Base-by-base conservation (phyloP, 352 stramenopile species). In the Peronospora farinosa region DNA sequence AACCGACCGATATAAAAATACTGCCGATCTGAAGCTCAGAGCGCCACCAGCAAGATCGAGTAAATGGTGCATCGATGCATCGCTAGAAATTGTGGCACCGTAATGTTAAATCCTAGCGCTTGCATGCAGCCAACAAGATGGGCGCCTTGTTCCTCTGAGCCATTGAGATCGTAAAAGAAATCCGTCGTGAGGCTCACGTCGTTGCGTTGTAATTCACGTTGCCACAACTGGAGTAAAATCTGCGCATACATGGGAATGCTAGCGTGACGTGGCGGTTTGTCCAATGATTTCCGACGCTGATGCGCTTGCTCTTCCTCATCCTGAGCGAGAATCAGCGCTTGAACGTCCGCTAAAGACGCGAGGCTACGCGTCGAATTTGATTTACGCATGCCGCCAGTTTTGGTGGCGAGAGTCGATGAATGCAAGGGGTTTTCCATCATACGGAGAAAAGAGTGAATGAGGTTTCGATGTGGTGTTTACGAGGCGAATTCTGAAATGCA, bases 41-140 rank as follows among this genome's bases (percentile, higher is more conserved):
- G 58, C 40, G 72, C 74, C 21, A 76, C 63, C 0, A 84, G 40
- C 23, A 89, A 51, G 51, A 89, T 65, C 15, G 66, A 74, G 63
- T 87, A 89, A 63, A 89, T 81, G 40, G 71, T 84, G 69, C 78
- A 87, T 17, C 75, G 73, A 35, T 64, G 69, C 51, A 89, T 63
- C 17, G 67, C 51, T 39, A 86, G 60, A 55, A 89, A 82, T 60
- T 86, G 75, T 27, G 67, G 44, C 13, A 81, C 55, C 16, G 71
- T 73, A 51, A 89, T 78, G 52, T 65, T 72, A 42, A 89, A 75
- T 31, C 78, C 78, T 43, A 85, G 46, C 17, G 53, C 49, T 47
- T 87, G 75, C 75, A 89, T 86, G 42, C 69, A 45, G 40, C 74
- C 67, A 5, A 89, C 64, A 12, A 87, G 71, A 30, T 73, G 63